phyloP scores from a whole-genome alignment of 139 green algal species.

The Picochlorum sp. region DNA sequence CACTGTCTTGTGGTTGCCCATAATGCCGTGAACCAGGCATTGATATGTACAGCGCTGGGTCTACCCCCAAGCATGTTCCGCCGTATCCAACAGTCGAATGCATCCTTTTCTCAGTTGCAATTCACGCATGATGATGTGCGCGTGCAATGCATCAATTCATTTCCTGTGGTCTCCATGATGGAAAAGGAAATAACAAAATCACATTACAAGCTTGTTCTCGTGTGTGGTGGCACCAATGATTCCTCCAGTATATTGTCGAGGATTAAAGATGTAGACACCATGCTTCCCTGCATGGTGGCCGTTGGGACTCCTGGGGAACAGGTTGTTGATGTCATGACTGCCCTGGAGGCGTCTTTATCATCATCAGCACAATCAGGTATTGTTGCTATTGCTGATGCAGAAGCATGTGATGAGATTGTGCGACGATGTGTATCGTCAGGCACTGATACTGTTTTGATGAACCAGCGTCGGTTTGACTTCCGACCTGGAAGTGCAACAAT shows the following conservation, averaged over 20 bases:
- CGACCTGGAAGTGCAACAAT: too few species aligned
- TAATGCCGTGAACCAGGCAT: constrained; percentile 88
- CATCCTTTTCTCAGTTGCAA: constrained; percentile 68
- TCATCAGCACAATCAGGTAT: constrained; percentile 6
- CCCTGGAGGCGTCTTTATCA: constrained; percentile 10
- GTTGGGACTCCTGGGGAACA: constrained; percentile 4
- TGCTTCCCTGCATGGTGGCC: neutral
- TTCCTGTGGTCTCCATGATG: neutral
- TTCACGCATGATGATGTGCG: constrained; percentile 32
- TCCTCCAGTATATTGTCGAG: neutral
- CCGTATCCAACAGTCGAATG: constrained; percentile 64
- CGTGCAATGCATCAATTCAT: neutral
- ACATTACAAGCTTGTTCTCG: constrained; percentile 5
- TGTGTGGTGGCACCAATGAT: neutral
- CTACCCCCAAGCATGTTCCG: constrained; percentile 72
- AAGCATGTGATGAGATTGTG: constrained; percentile 21
- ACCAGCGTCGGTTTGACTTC: too few species aligned
- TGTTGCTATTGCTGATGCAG: constrained; percentile 9
- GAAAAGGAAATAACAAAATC: constrained; percentile 1
- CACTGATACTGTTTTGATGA: too few species aligned
- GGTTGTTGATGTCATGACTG: constrained; percentile 8
- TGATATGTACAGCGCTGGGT: constrained; percentile 69
- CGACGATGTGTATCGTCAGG: neutral
- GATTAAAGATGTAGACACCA: neutral
- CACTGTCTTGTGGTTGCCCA: constrained; percentile 82